phyloP scores from a whole-genome alignment of 2,329 filamentous ascomycete genomes.

The Arthrinium puccinioides region DNA sequence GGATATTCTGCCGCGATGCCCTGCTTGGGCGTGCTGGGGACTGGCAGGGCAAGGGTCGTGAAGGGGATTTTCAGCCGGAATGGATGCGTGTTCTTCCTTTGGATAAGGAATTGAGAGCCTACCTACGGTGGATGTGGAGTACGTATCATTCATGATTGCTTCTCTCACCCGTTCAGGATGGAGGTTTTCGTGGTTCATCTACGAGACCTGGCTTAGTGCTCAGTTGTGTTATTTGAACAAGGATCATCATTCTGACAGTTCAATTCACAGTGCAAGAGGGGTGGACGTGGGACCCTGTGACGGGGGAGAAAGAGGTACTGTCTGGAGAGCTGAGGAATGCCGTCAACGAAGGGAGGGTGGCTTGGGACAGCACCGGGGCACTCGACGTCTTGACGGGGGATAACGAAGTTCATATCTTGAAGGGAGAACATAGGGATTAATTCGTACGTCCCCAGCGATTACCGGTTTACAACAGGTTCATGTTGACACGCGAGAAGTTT shows the following conservation, averaged over 20 bases:
- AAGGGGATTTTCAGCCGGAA: constrained; percentile 65
- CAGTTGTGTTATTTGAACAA: too few relatives aligned
- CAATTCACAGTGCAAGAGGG: constrained; percentile 81
- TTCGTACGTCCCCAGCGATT: too few relatives aligned
- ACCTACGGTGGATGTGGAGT: constrained; percentile 87
- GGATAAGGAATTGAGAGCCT: constrained; percentile 87
- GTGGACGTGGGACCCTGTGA: constrained; percentile 70
- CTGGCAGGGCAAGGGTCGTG: constrained; percentile 54
- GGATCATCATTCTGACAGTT: too few relatives aligned
- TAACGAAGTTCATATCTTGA: too few relatives aligned
- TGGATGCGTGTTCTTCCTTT: constrained; percentile 72
- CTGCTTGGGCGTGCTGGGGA: constrained; percentile 58
- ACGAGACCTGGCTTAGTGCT: too few relatives aligned
- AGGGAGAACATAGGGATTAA: too few relatives aligned
- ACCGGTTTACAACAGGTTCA: too few relatives aligned
- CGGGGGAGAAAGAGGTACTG: constrained; percentile 54
- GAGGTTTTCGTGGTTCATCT: too few relatives aligned
- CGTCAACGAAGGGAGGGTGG: constrained; percentile 50
- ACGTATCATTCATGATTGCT: too few relatives aligned
- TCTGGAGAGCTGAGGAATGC: constrained; percentile 44
- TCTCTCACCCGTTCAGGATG: too few relatives aligned
- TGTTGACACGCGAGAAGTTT: too few relatives aligned
- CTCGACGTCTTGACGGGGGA: constrained; percentile 30
- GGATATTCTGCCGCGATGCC: constrained; percentile 83
- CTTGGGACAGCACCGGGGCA: constrained; percentile 42